Evolutionary conservation across 371 early-diverging fungal genomes (phyloP).

Genomic region (Coemansia sp.): DNA sequence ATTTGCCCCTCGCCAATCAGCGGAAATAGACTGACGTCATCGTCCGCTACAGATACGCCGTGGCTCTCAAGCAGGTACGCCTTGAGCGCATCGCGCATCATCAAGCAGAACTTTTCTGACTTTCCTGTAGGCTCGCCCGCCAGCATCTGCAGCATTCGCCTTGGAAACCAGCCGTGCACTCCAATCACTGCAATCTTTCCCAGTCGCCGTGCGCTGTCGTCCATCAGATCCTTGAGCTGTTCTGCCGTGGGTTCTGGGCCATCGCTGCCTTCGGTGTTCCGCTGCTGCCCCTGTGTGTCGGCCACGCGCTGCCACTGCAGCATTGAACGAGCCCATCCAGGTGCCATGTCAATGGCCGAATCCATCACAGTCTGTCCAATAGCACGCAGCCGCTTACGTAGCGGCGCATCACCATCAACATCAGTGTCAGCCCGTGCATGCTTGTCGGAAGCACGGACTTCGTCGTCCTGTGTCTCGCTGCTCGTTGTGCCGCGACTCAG

Average conservation of each 20-base stretch:
- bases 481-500: background rate
- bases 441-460: background rate
- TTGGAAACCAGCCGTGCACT: conserved; percentile 91
- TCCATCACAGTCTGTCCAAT: conserved; percentile 16
- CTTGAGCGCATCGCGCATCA: conserved; percentile 70
- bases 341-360: conserved; percentile 31
- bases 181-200: conserved; percentile 65
- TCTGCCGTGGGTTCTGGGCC: background rate
- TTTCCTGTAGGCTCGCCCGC: conserved; percentile 93
- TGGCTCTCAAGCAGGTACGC: conserved; percentile 59
- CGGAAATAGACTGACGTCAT: conserved; percentile 69
- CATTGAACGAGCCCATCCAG: conserved; percentile 35
- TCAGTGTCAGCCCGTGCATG: background rate
- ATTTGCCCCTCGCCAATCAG: conserved; percentile 90
- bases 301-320: conserved; percentile 21
- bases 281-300: conserved; percentile 26
- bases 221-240: conserved; percentile 21
- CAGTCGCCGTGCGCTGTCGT: conserved; percentile 32
- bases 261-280: background rate
- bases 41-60: conserved; percentile 53
- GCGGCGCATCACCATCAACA: background rate
- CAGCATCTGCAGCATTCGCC: conserved; percentile 65
- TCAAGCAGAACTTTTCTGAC: conserved; percentile 80
- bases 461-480: background rate
- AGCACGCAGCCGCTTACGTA: conserved; percentile 26